Conservation (phyloP, 805 yeast genomes). For the Saccharomycopsis microspora region DNA sequence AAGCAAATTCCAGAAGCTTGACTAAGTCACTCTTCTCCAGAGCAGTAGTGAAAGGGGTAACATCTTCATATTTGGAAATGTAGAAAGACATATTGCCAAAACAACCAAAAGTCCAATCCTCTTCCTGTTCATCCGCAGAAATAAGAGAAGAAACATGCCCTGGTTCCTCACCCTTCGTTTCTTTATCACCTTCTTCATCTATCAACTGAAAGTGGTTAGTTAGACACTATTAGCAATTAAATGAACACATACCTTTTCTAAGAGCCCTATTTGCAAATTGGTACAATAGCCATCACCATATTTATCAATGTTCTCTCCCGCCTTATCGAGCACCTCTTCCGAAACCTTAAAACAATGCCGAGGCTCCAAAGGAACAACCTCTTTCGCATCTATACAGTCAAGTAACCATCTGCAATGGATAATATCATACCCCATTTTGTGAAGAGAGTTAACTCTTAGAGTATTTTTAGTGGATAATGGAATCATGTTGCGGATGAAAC, state of each 20-base stretch:
- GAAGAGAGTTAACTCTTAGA: slow-evolving; percentile 27
- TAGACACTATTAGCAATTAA: too few species aligned
- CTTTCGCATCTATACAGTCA: slow-evolving; percentile 40
- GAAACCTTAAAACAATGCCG: slow-evolving; percentile 38
- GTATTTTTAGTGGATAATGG: slow-evolving; percentile 30
- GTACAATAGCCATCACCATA: slow-evolving; percentile 48
- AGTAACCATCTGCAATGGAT: slow-evolving; percentile 62
- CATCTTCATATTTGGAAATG: too few species aligned
- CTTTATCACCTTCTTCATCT: too few species aligned
- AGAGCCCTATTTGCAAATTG: slow-evolving; percentile 19
- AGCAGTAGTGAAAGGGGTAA: too few species aligned
- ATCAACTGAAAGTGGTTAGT: too few species aligned
- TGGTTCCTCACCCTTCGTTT: too few species aligned
- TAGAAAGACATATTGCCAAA: too few species aligned
- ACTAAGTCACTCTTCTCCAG: too few species aligned
- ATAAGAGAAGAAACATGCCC: too few species aligned
- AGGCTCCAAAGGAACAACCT: slow-evolving; percentile 47
- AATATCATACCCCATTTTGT: slow-evolving; percentile 44
- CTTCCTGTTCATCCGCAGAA: too few species aligned
- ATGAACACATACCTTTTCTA: slow-evolving; percentile 14
- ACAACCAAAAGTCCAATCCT: too few species aligned
- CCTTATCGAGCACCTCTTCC: slow-evolving; percentile 19
- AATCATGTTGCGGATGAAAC: slow-evolving; percentile 18
- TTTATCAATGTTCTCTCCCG: slow-evolving; percentile 34
- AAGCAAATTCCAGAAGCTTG: too few species aligned